These are phyloP conservation scores for Daldinia childiae DNA, from an alignment of 495 filamentous ascomycete genomes.

Conservation along the genomic window DNA sequence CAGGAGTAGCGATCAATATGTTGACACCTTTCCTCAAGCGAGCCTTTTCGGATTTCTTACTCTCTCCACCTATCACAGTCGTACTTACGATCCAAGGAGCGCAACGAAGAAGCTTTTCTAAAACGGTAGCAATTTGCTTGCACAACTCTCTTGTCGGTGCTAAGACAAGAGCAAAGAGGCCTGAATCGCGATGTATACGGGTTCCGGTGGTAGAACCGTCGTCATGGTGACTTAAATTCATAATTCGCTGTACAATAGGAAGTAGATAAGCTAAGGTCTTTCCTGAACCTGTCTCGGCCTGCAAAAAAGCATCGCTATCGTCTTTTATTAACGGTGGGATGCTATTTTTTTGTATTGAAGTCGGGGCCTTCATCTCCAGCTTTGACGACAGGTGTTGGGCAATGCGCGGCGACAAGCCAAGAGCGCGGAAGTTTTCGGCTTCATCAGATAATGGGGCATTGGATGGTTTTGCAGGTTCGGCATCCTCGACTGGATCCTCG, in stretches of 20 bases:
- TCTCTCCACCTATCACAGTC: constrained; percentile 94
- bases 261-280: constrained; percentile 95
- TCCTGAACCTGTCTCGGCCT: constrained; percentile 96
- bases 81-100: constrained; percentile 89
- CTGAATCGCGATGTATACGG: constrained; percentile 78
- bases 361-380: constrained; percentile 87
- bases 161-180: constrained; percentile 89
- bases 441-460: constrained; percentile 93
- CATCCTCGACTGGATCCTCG: constrained; percentile 53
- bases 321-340: constrained; percentile 80
- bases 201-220: constrained; percentile 54
- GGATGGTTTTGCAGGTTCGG: constrained; percentile 74
- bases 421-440: constrained; percentile 80
- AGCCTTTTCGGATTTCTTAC: constrained; percentile 96
- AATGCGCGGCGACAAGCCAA: constrained; percentile 80
- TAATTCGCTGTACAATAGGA: constrained; percentile 88
- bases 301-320: constrained; percentile 92
- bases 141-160: constrained; percentile 93
- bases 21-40: constrained; percentile 91
- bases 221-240: constrained; percentile 71
- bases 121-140: constrained; percentile 87
- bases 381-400: constrained; percentile 86
- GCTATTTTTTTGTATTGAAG: constrained; percentile 90
- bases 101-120: constrained; percentile 83
- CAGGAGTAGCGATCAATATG: constrained; percentile 93